phyloP scores from a whole-genome alignment of 768 basidiomycete genomes.

The Boletus rubroflammeus region DNA sequence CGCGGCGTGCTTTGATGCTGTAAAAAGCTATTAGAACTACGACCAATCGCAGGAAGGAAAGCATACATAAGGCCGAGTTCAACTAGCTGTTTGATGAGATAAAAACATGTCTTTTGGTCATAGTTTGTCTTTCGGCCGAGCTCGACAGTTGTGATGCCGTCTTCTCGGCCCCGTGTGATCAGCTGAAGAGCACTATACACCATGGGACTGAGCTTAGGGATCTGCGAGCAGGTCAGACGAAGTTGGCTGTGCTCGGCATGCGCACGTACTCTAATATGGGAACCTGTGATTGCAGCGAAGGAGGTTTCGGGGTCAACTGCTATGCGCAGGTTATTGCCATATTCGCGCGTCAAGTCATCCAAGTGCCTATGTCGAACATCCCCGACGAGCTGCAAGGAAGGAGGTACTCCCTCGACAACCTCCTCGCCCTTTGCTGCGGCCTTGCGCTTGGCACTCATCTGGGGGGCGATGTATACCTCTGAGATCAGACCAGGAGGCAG shows the following conservation, averaged over 20 bases:
- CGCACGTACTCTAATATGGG: constrained; percentile 69
- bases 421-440: constrained; percentile 56
- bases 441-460: constrained; percentile 63
- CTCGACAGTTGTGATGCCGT: constrained; percentile 74
- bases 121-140: constrained; percentile 76
- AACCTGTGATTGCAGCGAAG: constrained; percentile 79
- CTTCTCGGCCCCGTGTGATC: constrained; percentile 75
- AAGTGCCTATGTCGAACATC: constrained; percentile 55
- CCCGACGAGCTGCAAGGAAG: constrained; percentile 49
- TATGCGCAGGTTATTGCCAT: constrained; percentile 66
- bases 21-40: background rate
- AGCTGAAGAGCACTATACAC: constrained; percentile 82
- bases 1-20: constrained; percentile 74
- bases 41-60: background rate
- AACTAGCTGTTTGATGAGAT: constrained; percentile 73
- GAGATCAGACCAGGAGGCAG: constrained; percentile 55
- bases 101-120: constrained; percentile 88
- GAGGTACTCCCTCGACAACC: constrained; percentile 38
- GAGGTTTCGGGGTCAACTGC: constrained; percentile 72
- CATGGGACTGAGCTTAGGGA: constrained; percentile 77
- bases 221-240: constrained; percentile 40
- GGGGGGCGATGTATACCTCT: constrained; percentile 78
- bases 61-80: constrained; percentile 72
- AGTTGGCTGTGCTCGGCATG: background rate
- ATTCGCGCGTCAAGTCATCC: constrained; percentile 50